A percentile compares a stretch with the other conserved stretches of the same genome.
These are phyloP conservation scores for Tylopilus sp. DNA, from an alignment of 1,284 basidiomycete genomes.

Conservation along the genomic window DNA sequence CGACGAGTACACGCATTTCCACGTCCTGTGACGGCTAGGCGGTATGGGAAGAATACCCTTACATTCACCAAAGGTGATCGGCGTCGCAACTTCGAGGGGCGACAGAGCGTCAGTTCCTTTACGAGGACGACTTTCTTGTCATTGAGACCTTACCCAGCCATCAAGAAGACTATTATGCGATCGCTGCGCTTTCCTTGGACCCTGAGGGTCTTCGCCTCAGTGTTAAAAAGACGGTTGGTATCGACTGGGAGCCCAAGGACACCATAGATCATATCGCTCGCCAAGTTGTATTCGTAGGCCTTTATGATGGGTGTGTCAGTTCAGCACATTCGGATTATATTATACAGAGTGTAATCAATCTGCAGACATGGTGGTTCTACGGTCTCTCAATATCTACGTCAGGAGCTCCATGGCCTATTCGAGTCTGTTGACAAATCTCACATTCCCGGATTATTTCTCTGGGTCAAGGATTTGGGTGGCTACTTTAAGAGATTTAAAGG, in stretches of 20 bases:
- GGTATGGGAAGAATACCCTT: conserved; percentile 52
- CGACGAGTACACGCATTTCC: neutral
- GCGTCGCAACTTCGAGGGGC: conserved; percentile 72
- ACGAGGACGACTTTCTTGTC: neutral
- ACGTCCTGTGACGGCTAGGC: conserved; percentile 30
- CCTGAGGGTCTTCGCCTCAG: conserved; percentile 67
- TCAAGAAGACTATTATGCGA: conserved; percentile 83
- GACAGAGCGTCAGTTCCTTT: conserved; percentile 54
- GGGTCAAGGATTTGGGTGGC: conserved; percentile 76
- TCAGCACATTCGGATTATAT: neutral
- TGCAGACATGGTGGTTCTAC: conserved; percentile 74
- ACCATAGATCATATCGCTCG: conserved; percentile 57
- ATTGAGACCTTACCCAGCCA: conserved; percentile 41
- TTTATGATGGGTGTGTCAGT: conserved; percentile 78
- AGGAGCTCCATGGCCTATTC: conserved; percentile 76
- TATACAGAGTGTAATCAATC: conserved; percentile 6
- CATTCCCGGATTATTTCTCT: conserved; percentile 71
- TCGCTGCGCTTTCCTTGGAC: conserved; percentile 69
- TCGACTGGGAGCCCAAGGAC: conserved; percentile 70
- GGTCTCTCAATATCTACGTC: conserved; percentile 72
- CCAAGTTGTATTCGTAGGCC: conserved; percentile 83
- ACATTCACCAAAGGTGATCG: conserved; percentile 59
- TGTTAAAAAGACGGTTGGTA: conserved; percentile 55
- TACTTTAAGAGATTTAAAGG: conserved; percentile 88
- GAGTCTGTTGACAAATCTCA: conserved; percentile 68